Evolutionary conservation across 768 basidiomycete species (phyloP), one percentile per base, ranked within the genome.

Genomic region (Podaxis sp.): DNA sequence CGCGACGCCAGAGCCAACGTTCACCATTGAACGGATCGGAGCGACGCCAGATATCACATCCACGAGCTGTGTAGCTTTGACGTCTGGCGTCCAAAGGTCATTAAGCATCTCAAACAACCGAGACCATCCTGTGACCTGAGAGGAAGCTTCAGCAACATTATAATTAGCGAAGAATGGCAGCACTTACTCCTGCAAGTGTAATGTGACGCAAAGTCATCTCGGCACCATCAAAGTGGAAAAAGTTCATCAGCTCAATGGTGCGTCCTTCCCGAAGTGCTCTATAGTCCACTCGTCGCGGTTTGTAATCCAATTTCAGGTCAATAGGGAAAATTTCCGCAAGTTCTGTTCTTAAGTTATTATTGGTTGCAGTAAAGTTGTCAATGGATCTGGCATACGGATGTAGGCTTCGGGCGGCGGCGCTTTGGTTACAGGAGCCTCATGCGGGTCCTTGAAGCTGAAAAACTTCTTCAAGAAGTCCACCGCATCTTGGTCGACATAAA

Each of bases 191-290:
- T 63, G 89, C 86, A 36, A 98, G 73, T 17, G 93, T 94, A 65
- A 98, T 89, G 69, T 97, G 95, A 61, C 97, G 82, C 57, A 99
- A 74, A 0, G 95, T 97, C 94, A 99, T 98, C 74, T 98, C 97
- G 3, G 96, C 92, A 0, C 94, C 96, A 68, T 98, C 97, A 66
- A 98, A 99, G 75, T 98, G 96, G 88, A 99, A 99, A 74, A 99
- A 98, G 72, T 99, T 99, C 96, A 99, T 98, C 51, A 99, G 76
- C 71, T 99, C 97, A 64, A 96, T 96, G 0, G 94, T 95, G 73
- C 83, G 86, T 13, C 97, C 97, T 64, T 95, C 90, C 41, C 88
- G 84, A 61, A 99, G 78, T 8, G 96, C 97, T 64, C 86, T 79
- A 72, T 98, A 97, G 73, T 98, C 94, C 19, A 99, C 96, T 5